phyloP scores from a whole-genome alignment of 2,329 filamentous ascomycete genomes.

The Talaromyces sp. region DNA sequence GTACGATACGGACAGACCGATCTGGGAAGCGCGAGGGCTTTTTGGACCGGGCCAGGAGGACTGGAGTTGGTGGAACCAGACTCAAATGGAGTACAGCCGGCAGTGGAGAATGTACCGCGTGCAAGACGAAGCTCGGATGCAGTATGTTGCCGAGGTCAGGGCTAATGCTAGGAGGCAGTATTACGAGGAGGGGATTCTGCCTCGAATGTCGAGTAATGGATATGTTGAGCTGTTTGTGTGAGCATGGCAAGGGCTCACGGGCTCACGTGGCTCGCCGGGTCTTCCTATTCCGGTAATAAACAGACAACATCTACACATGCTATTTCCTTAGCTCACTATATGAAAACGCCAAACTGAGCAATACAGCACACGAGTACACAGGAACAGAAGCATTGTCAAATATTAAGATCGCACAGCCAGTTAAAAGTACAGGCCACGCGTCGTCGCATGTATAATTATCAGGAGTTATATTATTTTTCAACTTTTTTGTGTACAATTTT shows the following conservation, averaged over 20 bases:
- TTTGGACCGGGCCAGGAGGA: neutral
- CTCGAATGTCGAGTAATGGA: too few species aligned
- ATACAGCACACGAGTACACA: too few species aligned
- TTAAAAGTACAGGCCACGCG: neutral
- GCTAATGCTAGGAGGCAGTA: neutral
- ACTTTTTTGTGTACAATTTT: neutral
- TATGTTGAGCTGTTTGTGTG: too few species aligned
- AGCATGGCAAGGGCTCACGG: neutral
- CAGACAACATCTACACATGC: too few species aligned
- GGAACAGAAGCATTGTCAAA: too few species aligned
- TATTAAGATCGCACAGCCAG: too few species aligned
- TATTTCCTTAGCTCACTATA: too few species aligned
- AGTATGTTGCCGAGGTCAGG: neutral
- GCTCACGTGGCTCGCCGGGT: neutral
- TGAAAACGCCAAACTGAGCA: too few species aligned
- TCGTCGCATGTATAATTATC: neutral
- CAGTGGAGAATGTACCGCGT: constrained; percentile 2
- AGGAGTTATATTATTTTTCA: neutral
- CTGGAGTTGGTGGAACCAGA: neutral
- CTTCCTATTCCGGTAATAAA: neutral
- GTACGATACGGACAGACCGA: neutral
- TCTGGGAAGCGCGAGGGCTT: constrained; percentile 3
- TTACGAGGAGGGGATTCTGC: too few species aligned
- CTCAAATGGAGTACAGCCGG: neutral
- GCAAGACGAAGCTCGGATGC: constrained; percentile 3